Evolutionary conservation across 2,329 filamentous ascomycete species (phyloP), one percentile per base, ranked within the genome.

Genomic region (Coniochaeta hoffmannii): DNA sequence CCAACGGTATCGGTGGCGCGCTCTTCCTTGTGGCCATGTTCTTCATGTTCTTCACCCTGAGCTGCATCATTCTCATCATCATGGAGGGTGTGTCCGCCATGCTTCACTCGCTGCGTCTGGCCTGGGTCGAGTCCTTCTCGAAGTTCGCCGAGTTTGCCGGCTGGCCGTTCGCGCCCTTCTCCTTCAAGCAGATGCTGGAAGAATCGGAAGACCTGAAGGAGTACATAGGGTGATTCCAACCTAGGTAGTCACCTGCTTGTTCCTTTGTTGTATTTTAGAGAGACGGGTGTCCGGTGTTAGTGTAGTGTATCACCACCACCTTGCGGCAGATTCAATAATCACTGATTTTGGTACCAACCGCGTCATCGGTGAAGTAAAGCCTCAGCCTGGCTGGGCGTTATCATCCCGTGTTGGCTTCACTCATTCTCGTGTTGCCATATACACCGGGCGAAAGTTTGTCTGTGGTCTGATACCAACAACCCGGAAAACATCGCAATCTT

Each of bases 11-110:
- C 50, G 58, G 82, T 0, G 92, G 92, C 55, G 85, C 93, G 51
- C 79, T 96, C 64, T 86, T 89, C 75, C 85, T 93, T 63, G 88
- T 97, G 50, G 71, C 88, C 53, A 83, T 87, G 50, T 97, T 97
- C 75, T 87, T 83, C 67, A 75, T 92, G 63, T 99, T 94, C 91
- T 97, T 99, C 73, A 82, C 85, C 65, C 82, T 97, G n/a, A 80
- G 77, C 58, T 65, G 68, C 55, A 66, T 71, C 60, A 80, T 97
- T 61, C 77, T 97, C 56, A 93, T 94, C 63, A 85, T 94, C 64
- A 97, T 97, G 92, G 92, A 97, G 71, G 92, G 92, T 61, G 96
- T 93, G 31, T 93, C 88, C 73, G 92, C 92, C 65, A 97, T 97
- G 92, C 65, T 60, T 56, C 64, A 66, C 62, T 90, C 87, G 58